Conservation (phyloP, 1,139 yeast species). For the Pichia sp. region DNA sequence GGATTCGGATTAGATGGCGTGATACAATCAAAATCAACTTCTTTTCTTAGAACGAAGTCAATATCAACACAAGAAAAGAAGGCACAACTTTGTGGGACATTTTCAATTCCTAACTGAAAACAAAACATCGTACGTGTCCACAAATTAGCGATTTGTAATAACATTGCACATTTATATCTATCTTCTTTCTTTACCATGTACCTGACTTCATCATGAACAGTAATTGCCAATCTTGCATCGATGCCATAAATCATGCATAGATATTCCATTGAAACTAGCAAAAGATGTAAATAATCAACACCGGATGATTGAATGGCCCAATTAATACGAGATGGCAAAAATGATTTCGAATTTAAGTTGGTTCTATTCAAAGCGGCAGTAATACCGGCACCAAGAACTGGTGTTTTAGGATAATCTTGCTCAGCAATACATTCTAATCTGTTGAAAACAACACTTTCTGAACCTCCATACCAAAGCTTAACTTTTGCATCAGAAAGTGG, state of each 20-base stretch:
- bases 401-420: slow-evolving; percentile 79
- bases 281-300: slow-evolving; percentile 85
- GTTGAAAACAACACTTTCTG: slow-evolving; percentile 89
- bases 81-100: slow-evolving; percentile 91
- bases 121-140: slow-evolving; percentile 98
- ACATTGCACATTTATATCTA: slow-evolving; percentile 66
- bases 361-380: slow-evolving; percentile 72
- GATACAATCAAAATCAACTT: slow-evolving; percentile 79
- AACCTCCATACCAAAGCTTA: slow-evolving; percentile 80
- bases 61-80: slow-evolving; percentile 93
- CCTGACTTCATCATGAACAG: slow-evolving; percentile 94
- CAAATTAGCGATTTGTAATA: slow-evolving; percentile 80
- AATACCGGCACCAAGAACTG: slow-evolving; percentile 88
- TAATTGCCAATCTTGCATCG: slow-evolving; percentile 74
- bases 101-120: slow-evolving; percentile 83
- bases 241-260: slow-evolving; percentile 56
- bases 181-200: slow-evolving; percentile 72
- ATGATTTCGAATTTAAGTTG: slow-evolving; percentile 60
- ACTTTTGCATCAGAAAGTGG: slow-evolving; percentile 20
- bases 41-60: slow-evolving; percentile 82
- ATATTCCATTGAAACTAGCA: slow-evolving; percentile 85
- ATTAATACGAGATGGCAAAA: slow-evolving; percentile 84
- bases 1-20: slow-evolving; percentile 80
- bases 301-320: slow-evolving; percentile 99
- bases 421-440: slow-evolving; percentile 83